Percentiles rank a stretch among this genome's conserved stretches.
Conservation (phyloP, 257 asterid genomes). For the Capsicum chinense region DNA sequence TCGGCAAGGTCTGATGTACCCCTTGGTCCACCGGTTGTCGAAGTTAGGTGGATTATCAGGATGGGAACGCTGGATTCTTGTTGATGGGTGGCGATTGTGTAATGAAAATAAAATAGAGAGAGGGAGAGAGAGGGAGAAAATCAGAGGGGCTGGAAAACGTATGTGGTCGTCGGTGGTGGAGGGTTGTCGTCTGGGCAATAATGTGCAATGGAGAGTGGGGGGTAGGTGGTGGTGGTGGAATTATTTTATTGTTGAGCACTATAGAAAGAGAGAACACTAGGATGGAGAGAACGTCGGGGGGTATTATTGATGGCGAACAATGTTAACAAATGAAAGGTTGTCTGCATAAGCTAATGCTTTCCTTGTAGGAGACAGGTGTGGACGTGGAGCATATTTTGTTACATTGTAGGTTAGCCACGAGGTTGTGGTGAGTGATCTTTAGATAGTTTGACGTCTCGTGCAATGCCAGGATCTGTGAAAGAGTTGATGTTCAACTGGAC, state of each 20-base stretch:
- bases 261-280: neutral
- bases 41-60: neutral
- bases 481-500: neutral
- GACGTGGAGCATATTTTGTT: neutral
- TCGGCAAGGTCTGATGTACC: neutral
- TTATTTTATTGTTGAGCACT: neutral
- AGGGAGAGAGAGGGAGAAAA: neutral
- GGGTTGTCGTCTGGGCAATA: neutral
- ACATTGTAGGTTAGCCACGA: neutral
- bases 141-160: neutral
- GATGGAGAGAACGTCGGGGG: neutral
- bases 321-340: constrained; percentile 1
- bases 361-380: neutral
- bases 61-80: neutral
- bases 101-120: neutral
- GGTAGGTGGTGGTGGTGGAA: neutral
- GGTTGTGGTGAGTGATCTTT: neutral
- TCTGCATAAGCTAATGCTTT: neutral
- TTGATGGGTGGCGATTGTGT: neutral
- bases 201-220: neutral
- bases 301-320: neutral
- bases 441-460: neutral
- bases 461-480: neutral
- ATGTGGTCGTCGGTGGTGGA: neutral
- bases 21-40: neutral